Conservation (phyloP, 2,329 filamentous ascomycete species). For the Leptodontidium sp. region DNA sequence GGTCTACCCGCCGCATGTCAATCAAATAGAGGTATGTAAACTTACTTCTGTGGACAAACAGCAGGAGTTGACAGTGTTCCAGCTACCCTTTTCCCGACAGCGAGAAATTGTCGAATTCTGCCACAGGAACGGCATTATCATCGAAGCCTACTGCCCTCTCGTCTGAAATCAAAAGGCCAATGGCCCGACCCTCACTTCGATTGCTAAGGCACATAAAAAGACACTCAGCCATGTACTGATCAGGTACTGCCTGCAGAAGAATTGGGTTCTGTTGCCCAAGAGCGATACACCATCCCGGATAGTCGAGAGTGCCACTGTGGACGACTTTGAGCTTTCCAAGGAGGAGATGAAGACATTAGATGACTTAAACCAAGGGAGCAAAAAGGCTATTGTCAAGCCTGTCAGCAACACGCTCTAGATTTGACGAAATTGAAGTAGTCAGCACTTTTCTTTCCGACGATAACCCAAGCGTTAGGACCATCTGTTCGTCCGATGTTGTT, state of each 20-base stretch:
- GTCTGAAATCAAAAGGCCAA: constrained; percentile 69
- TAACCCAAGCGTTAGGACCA: neutral
- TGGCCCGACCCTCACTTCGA: constrained; percentile 62
- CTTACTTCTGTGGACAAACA: neutral
- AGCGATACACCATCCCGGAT: constrained; percentile 68
- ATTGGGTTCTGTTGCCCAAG: constrained; percentile 73
- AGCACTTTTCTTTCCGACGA: neutral
- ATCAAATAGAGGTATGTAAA: constrained; percentile 71
- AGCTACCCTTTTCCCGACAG: constrained; percentile 70
- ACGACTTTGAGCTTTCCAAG: constrained; percentile 62
- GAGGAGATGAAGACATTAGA: constrained; percentile 66
- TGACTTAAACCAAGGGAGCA: constrained; percentile 56
- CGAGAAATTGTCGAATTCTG: constrained; percentile 60
- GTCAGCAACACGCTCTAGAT: constrained; percentile 33
- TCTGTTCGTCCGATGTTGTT: neutral
- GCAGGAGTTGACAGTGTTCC: constrained; percentile 75
- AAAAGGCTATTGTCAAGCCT: constrained; percentile 49
- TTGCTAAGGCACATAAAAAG: constrained; percentile 67
- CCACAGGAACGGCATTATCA: constrained; percentile 56
- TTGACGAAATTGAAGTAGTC: neutral
- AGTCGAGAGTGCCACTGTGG: constrained; percentile 66
- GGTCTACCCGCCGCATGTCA: constrained; percentile 74
- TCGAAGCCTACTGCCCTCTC: constrained; percentile 62
- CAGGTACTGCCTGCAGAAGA: constrained; percentile 74
- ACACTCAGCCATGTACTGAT: constrained; percentile 72